These are phyloP conservation scores for Stephanodiscus minutulus DNA, from an alignment of 108 stramenopile species.

Conservation along the genomic window DNA sequence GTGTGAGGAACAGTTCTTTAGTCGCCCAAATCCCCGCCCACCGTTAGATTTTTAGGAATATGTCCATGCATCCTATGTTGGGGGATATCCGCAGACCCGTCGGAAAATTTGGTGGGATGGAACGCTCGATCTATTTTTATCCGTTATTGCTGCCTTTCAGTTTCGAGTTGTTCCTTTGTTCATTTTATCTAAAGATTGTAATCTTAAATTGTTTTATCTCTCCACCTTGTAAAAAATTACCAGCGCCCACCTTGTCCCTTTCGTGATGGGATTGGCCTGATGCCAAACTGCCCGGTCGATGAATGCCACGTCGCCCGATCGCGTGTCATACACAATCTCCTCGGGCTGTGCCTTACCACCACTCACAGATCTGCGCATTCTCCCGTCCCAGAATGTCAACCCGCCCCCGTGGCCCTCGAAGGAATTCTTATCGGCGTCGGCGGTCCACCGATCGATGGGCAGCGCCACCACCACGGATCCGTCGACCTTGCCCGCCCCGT, in stretches of 20 bases:
- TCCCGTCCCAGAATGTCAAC: constrained; percentile 89
- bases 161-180: too few species aligned
- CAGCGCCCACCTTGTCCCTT: constrained; percentile 89
- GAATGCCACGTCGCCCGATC: constrained; percentile 87
- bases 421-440: constrained; percentile 59
- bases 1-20: too few species aligned
- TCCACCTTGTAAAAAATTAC: constrained; percentile 88
- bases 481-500: constrained; percentile 90
- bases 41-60: too few species aligned
- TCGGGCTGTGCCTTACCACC: constrained; percentile 34
- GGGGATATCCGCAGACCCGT: too few species aligned
- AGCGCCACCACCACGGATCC: constrained; percentile 86
- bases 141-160: too few species aligned
- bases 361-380: constrained; percentile 13
- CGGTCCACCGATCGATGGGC: constrained; percentile 86
- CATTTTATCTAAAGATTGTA: too few species aligned
- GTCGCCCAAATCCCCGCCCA: too few species aligned
- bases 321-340: constrained; percentile 82
- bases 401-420: constrained; percentile 86
- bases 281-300: constrained; percentile 86
- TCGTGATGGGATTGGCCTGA: constrained; percentile 88
- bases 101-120: too few species aligned
- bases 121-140: background rate
- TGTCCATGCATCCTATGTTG: too few species aligned
- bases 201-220: constrained; percentile 8